A percentile compares a stretch with the other conserved stretches of the same genome.
phyloP scores from a whole-genome alignment of 2,329 filamentous ascomycete genomes.

The Plectosphaerella sp. region DNA sequence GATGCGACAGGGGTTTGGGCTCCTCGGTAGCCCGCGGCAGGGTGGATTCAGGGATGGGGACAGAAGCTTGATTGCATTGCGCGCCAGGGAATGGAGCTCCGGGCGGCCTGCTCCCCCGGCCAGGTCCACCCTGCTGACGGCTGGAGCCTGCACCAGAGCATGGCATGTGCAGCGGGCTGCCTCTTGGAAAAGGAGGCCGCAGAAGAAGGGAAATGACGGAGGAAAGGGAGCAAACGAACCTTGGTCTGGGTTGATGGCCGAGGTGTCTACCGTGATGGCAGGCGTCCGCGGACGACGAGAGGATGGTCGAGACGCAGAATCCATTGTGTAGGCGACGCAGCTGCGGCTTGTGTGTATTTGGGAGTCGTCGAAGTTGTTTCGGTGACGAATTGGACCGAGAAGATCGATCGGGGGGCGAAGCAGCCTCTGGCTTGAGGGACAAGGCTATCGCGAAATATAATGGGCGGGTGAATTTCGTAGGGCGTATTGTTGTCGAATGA shows the following conservation, averaged over 20 bases:
- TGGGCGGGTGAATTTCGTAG: no score
- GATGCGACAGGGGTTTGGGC: not conserved
- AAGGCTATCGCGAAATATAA: no score
- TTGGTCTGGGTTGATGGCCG: slow-evolving; percentile 10
- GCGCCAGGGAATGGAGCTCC: not conserved
- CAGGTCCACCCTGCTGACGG: not conserved
- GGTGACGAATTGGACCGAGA: no score
- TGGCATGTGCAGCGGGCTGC: not conserved
- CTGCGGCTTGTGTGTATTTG: no score
- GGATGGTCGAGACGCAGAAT: not conserved
- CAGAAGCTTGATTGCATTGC: not conserved
- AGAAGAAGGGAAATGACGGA: not conserved
- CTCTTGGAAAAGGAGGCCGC: not conserved
- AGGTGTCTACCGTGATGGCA: slow-evolving; percentile 13
- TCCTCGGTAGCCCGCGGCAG: not conserved
- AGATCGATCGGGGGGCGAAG: no score
- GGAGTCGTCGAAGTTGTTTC: no score
- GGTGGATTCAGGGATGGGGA: not conserved
- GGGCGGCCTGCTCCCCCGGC: not conserved
- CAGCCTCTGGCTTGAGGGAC: no score
- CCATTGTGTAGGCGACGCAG: not conserved
- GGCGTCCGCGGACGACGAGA: slow-evolving; percentile 9
- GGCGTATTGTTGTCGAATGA: no score
- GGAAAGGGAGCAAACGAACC: slow-evolving; percentile 8
- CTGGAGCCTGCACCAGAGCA: not conserved